A percentile compares a stretch with the other conserved stretches of the same genome.
Conservation (phyloP, 2,329 filamentous ascomycete species). For the Byssothecium circinans region DNA sequence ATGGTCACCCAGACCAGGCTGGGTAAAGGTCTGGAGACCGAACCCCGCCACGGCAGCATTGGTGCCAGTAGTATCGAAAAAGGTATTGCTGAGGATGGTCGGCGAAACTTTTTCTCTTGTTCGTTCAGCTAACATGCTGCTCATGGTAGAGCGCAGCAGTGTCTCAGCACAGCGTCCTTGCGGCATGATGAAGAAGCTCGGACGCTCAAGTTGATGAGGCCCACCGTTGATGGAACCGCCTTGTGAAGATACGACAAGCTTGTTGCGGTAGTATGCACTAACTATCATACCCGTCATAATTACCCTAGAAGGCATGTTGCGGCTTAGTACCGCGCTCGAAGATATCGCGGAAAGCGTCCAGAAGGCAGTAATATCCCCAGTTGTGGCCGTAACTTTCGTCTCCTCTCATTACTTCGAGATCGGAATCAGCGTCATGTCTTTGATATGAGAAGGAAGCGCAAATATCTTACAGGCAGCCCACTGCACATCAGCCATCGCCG, state of each 20-base stretch:
- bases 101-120: not conserved
- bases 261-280: not conserved
- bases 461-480: constrained; percentile 1
- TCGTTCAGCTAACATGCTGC: not conserved
- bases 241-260: not conserved
- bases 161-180: not conserved
- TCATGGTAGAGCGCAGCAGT: not conserved
- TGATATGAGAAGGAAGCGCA: no score
- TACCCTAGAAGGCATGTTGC: not conserved
- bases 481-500: not conserved
- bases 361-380: constrained; percentile 1
- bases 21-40: not conserved
- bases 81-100: not conserved
- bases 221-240: not conserved
- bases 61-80: constrained; percentile 1
- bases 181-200: not conserved
- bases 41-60: not conserved
- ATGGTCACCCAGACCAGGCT: not conserved
- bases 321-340: not conserved
- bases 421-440: not conserved
- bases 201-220: not conserved
- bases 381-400: constrained; percentile 1
- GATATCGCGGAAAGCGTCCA: not conserved
- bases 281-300: not conserved
- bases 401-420: not conserved